Evolutionary conservation across 2,329 filamentous ascomycete species (phyloP).

Genomic region (Hypoxylon sp.): DNA sequence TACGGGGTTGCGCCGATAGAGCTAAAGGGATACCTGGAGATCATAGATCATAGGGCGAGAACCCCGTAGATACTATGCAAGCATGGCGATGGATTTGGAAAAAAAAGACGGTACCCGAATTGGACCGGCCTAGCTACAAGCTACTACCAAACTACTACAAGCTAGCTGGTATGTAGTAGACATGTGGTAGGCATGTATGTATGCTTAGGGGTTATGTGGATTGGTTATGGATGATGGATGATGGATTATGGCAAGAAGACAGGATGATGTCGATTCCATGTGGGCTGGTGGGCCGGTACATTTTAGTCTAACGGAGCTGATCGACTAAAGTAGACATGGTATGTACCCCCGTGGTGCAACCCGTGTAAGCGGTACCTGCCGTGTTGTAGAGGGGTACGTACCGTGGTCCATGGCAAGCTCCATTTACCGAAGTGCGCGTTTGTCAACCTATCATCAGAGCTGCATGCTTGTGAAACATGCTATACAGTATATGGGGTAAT

Average conservation of each 20-base stretch:
- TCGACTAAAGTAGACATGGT: slow-evolving; percentile 41
- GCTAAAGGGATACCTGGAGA: slow-evolving; percentile 33
- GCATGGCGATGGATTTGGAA: slow-evolving; percentile 26
- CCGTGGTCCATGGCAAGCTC: slow-evolving; percentile 24
- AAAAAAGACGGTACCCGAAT: slow-evolving; percentile 19
- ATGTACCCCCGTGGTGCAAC: slow-evolving; percentile 38
- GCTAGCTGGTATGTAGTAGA: slow-evolving; percentile 12
- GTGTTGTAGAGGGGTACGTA: slow-evolving; percentile 28
- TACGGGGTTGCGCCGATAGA: slow-evolving; percentile 42
- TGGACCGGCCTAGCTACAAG: slow-evolving; percentile 16
- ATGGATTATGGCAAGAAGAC: slow-evolving; percentile 34
- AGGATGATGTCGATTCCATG: slow-evolving; percentile 37
- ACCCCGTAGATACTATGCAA: slow-evolving; percentile 31
- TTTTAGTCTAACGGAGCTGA: slow-evolving; percentile 45
- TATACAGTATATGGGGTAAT: slow-evolving; percentile 47
- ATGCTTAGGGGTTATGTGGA: slow-evolving; percentile 9
- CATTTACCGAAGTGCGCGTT: slow-evolving; percentile 47
- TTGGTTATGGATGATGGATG: slow-evolving; percentile 14
- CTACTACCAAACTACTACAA: neutral
- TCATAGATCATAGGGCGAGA: slow-evolving; percentile 44
- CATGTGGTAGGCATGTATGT: slow-evolving; percentile 9
- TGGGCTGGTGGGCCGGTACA: slow-evolving; percentile 43
- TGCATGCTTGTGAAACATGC: slow-evolving; percentile 47
- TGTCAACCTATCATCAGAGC: slow-evolving; percentile 45
- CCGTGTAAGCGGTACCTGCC: slow-evolving; percentile 36